Conservation (phyloP, 148 eudicot genomes). For the Silene uniflora region DNA sequence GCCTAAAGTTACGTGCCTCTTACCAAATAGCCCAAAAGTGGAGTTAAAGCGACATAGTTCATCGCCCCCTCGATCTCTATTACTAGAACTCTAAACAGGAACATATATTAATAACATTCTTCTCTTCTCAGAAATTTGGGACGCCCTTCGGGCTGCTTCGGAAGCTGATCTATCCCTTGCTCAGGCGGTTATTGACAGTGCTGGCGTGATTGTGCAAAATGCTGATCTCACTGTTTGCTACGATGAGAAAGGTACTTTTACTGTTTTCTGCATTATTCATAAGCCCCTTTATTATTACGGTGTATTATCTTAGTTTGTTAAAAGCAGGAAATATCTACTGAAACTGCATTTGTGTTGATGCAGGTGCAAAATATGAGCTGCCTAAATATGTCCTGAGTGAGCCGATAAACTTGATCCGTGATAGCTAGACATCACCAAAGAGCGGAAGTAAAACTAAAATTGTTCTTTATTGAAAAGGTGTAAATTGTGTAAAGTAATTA, state of each 20-base stretch:
- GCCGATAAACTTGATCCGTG: conserved; percentile 65
- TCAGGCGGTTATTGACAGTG: conserved; percentile 80
- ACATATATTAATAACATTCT: neutral
- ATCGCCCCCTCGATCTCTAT: neutral
- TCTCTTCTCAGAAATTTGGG: conserved; percentile 72
- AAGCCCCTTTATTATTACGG: neutral
- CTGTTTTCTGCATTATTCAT: neutral
- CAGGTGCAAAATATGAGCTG: conserved; percentile 91
- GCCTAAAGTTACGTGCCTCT: too few species aligned
- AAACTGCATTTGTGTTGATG: conserved; percentile 10
- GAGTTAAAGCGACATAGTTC: too few species aligned
- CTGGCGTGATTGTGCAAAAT: conserved; percentile 72
- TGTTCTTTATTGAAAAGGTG: conserved; percentile 24
- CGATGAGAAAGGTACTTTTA: conserved; percentile 68
- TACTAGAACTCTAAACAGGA: neutral
- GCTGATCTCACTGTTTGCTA: conserved; percentile 80
- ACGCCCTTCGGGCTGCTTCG: conserved; percentile 79
- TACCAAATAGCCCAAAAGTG: too few species aligned
- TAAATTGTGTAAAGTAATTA: conserved; percentile 32
- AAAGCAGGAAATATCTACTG: neutral
- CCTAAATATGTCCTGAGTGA: conserved; percentile 78
- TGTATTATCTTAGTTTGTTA: neutral
- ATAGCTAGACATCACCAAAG: conserved; percentile 25
- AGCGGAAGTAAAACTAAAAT: conserved; percentile 11
- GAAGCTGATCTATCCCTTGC: conserved; percentile 70